These are phyloP conservation scores for Xeromyces bisporus DNA, from an alignment of 495 filamentous ascomycete genomes.

Conservation along the genomic window DNA sequence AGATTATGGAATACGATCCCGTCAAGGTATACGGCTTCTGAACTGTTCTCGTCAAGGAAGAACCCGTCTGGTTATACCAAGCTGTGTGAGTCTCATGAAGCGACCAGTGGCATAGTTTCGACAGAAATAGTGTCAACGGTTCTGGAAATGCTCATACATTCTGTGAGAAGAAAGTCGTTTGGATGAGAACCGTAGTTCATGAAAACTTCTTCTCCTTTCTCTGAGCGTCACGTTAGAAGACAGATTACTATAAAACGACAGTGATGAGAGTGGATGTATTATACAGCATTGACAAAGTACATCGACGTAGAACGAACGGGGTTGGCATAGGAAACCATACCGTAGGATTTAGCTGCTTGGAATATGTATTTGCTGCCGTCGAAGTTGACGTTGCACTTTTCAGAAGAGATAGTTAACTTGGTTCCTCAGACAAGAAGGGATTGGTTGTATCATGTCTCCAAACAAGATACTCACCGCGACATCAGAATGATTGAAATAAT, in stretches of 20 bases:
- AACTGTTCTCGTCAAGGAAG: conserved; percentile 46
- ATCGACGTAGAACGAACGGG: neutral
- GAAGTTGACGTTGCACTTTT: conserved; percentile 45
- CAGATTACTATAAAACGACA: too few species aligned
- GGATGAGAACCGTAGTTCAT: conserved; percentile 67
- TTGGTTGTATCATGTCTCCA: neutral
- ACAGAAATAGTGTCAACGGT: too few species aligned
- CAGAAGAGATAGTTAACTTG: too few species aligned
- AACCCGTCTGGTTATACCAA: conserved; percentile 53
- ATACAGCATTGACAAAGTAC: too few species aligned
- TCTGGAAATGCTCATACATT: too few species aligned
- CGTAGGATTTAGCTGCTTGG: conserved; percentile 34
- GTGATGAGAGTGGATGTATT: too few species aligned
- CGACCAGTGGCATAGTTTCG: too few species aligned
- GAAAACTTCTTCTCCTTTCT: conserved; percentile 52
- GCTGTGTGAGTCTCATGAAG: neutral
- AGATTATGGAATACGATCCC: conserved; percentile 42
- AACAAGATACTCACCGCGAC: conserved; percentile 17
- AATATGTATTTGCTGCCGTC: conserved; percentile 44
- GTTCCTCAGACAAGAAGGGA: too few species aligned
- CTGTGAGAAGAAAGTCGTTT: conserved; percentile 65
- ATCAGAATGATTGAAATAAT: conserved; percentile 73
- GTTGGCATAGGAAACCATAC: too few species aligned
- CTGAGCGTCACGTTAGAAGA: too few species aligned
- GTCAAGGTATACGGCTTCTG: conserved; percentile 53